A percentile compares a stretch with the other conserved stretches of the same genome.
Conservation (phyloP, 257 asterid genomes). For the Solanum pinnatisectum region DNA sequence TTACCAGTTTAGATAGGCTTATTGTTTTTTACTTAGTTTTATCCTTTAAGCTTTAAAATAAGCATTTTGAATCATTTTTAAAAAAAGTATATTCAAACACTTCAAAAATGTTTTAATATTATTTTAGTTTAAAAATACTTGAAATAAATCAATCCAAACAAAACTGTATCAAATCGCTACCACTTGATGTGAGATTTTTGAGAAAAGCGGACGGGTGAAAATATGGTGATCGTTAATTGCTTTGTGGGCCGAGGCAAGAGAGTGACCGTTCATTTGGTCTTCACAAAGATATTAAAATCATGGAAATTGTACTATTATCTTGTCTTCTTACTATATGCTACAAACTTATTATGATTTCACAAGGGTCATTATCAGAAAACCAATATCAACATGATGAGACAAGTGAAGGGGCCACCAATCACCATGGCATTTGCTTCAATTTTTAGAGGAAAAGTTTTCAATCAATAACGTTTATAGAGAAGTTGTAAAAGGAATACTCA, state of each 20-base stretch:
- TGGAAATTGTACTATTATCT: not conserved
- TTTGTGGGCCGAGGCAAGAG: not conserved
- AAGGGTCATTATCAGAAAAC: not conserved
- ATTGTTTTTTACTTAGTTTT: too few species aligned
- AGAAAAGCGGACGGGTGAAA: not conserved
- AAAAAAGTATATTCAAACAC: too few species aligned
- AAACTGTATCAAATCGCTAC: not conserved
- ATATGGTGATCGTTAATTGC: not conserved
- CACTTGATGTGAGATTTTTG: not conserved
- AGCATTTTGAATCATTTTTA: too few species aligned
- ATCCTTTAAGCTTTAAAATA: too few species aligned
- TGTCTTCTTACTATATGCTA: not conserved
- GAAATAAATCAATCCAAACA: too few species aligned
- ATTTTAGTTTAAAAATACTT: too few species aligned
- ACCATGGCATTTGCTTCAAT: not conserved
- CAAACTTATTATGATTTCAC: not conserved
- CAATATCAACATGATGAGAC: not conserved
- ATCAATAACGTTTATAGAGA: not conserved
- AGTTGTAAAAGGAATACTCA: not conserved
- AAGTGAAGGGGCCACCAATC: not conserved
- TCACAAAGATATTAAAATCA: not conserved
- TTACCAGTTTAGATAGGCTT: too few species aligned
- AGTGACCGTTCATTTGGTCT: not conserved
- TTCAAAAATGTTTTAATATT: too few species aligned
- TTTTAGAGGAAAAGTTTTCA: not conserved